Evolutionary conservation across 306 rosid species (phyloP), one percentile per base, ranked within the genome.

Genomic region (Argentina anserina): DNA sequence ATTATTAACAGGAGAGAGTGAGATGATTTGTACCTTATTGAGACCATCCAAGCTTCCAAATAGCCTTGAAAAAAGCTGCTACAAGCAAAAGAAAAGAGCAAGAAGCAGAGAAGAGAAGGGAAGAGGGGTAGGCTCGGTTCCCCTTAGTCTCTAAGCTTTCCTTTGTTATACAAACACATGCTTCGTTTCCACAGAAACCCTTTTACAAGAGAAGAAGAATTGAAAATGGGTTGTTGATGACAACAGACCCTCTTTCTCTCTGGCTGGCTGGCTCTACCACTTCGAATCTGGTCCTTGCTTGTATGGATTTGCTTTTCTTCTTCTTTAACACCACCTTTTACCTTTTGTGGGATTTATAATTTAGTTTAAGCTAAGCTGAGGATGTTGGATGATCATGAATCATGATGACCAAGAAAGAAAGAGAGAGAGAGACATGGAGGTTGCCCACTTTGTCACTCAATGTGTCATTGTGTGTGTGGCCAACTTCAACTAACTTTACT

Each of bases 361-460:
- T 73, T 78, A 71, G 58, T 87, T 82, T 65, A 75, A 75, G 75
- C 76, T 80, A 34, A 33, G 33, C 64, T 13, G 59, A 52, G 64
- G 61, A 55, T 67, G 39, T 81, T 26, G 65, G 65, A 79, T 81
- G 75, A 86, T 83, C 71, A 84, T 76, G 81, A 77, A 70, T 33
- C 42, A 84, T 85, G 77, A 81, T 81, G 89, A 84, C 77, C 79
- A 77, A 68, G 81, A 45, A 72, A 81, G 75, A 33, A 34, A 80
- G 70, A 58, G 62, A 81, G 75, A 33, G 39, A 80, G 70, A 58
- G 62, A 17, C n/a, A n/a, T n/a, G n/a, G 9, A n/a, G 66, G 86
- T 81, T 94, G 86, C 81, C 97, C 90, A 89, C 84, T 89, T 89
- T 91, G 84, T 91, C 91, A 91, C 97, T 91, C 98, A 89, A 84